Percentiles rank a stretch among this genome's conserved stretches.
Evolutionary conservation across 2,329 filamentous ascomycete species (phyloP).

Genomic region (Pleoardoris graminearum): DNA sequence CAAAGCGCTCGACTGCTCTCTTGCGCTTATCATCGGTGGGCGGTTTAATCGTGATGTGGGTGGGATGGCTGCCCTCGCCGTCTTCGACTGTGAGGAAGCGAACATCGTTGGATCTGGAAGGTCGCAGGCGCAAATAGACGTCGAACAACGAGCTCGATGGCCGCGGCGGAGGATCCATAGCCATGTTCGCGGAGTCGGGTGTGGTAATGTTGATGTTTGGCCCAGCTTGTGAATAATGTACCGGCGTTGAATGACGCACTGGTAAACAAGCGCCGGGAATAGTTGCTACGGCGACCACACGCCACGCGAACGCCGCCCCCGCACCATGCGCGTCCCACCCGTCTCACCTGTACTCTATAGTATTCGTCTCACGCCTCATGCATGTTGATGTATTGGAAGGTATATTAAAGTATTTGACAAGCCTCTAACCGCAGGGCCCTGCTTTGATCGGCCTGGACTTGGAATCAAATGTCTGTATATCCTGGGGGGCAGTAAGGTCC

Average conservation of each 20-base stretch:
- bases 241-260: conserved; percentile 4
- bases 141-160: conserved; percentile 70
- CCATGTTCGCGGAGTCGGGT: conserved; percentile 18
- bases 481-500: too few relatives aligned
- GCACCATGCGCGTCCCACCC: too few relatives aligned
- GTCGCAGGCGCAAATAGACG: conserved; percentile 80
- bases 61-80: conserved; percentile 44
- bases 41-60: conserved; percentile 57
- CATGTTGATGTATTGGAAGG: too few relatives aligned
- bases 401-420: too few relatives aligned
- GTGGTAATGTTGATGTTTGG: conserved; percentile 1
- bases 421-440: too few relatives aligned
- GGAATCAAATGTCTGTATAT: too few relatives aligned
- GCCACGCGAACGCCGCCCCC: too few relatives aligned
- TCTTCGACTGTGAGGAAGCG: conserved; percentile 80
- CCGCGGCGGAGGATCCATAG: conserved; percentile 44
- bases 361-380: too few relatives aligned
- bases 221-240: conserved; percentile 15
- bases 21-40: conserved; percentile 82
- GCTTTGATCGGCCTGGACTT: too few relatives aligned
- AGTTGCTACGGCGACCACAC: not conserved
- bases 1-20: conserved; percentile 88
- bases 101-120: conserved; percentile 41
- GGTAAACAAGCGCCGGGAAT: not conserved
- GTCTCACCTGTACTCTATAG: too few relatives aligned